Evolutionary conservation across 1,284 basidiomycete species (phyloP), one percentile per base, ranked within the genome.

Genomic region (Exobasidium cylindrosporum): DNA sequence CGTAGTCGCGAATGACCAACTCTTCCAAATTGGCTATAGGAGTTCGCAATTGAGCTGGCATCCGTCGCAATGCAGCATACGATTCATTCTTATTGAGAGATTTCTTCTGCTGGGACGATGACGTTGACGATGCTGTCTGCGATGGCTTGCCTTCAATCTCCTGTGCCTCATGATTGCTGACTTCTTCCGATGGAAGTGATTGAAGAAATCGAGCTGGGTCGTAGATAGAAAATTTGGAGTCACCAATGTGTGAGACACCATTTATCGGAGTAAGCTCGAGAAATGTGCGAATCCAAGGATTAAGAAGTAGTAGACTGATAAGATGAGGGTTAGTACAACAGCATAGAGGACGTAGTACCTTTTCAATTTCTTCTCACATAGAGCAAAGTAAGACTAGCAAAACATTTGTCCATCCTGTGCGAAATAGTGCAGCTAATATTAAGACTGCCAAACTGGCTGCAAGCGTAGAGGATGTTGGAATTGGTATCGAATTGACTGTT

Each of bases 221-320:
- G 23, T 17, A 54, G 3, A 35, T 11, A 13, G 26, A 30, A 23
- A 30, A 54, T 14, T 40, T 23, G 13, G 53, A 55, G 5, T 10
- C 14, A 5, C 14, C 14, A 26, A 26, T 23, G n/a, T 32, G 31
- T 24, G 45, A 26, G 54, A 13, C n/a, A 46, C 30, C 32, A 62
- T 13, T 60, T 62, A 35, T 65, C 58, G 1, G 55, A 14, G 29
- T 57, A 3, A 75, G 65, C 55, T 72, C 72, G 49, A 75, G 67
- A n/a, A 75, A 58, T 7, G 68, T 70, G n/a, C 73, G 67, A 13
- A 75, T 62, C 70, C 72, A 75, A 1, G 73, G 72, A 32, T 73
- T 73, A 61, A 71, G 69, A 23, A 74, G 54, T 29, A 75, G 62
- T 6, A 74, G 61, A 28, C 50, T 60, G 60, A 7, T 7, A 40